Evolutionary conservation across 139 green algal genomes (phyloP), one percentile per base, ranked within the genome.

Genomic region (Edaphochlamys debaryana): DNA sequence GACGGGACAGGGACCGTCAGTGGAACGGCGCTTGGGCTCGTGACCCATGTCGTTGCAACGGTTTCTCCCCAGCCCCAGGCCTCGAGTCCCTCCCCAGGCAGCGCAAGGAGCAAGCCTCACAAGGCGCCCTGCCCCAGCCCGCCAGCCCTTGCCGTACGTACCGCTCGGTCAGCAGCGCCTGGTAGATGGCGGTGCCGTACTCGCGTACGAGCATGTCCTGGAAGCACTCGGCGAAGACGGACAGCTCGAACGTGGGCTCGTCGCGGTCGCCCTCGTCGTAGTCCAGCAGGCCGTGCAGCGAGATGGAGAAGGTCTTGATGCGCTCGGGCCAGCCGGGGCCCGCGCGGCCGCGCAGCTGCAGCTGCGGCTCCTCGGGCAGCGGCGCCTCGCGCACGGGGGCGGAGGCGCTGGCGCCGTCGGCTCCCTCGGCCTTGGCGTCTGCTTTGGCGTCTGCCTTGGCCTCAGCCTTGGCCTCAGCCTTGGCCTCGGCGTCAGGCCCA

Each of bases 201-300:
- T 92, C 89, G 7, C 89, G 76, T 80, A 79, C 79, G 42, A 96
- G 79, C 84, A 93, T 89, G 58, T 96, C 92, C 36, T 95, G 86
- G 40, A 97, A 89, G 34, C 68, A 81, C 88, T 97, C 94, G 0
- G 94, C 94, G 73, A 95, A 89, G 56, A 97, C 67, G 8, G 73
- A 91, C 74, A 97, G 86, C 90, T 96, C 94, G 66, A 96, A 87
- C 29, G 91, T 94, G 66, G 66, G 73, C 85, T 96, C 93, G 36
- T 92, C 85, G 37, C 92, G 86, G 66, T 92, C 85, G 15, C 79
- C 81, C 41, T 94, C 89, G 69, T 96, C 93, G 79, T 97, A 97
- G 75, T 97, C 94, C 77, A 97, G 88, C 86, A 97, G 85, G 34
- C 94, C 94, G 73, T 95, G 86, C 42, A 96, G 81, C 38, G 75